phyloP scores from a whole-genome alignment of 164 flowering plant species.

The Tetracentron sinense region DNA sequence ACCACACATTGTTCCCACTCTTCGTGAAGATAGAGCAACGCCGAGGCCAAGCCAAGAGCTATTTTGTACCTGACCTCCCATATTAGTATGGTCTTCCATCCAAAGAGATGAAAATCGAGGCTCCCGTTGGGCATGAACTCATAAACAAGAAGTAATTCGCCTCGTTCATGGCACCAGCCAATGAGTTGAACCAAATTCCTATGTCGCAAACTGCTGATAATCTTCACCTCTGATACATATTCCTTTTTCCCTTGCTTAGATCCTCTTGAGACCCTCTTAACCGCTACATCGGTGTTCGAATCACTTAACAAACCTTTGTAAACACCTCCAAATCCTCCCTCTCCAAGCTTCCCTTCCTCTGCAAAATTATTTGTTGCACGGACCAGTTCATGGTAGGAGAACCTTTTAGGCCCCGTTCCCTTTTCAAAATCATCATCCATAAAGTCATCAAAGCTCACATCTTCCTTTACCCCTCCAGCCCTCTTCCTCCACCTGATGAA shows the following conservation, averaged over 20 bases:
- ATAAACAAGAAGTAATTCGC: slow-evolving; percentile 30
- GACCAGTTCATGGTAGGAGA: slow-evolving; percentile 20
- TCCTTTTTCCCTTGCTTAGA: slow-evolving; percentile 39
- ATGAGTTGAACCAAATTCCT: slow-evolving; percentile 32
- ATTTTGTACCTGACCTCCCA: slow-evolving; percentile 37
- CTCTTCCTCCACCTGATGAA: slow-evolving; percentile 4
- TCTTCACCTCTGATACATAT: slow-evolving; percentile 30
- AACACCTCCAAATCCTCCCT: slow-evolving; percentile 39
- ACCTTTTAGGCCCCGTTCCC: slow-evolving; percentile 29
- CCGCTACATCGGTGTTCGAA: slow-evolving; percentile 16
- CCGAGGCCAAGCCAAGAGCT: slow-evolving; percentile 24
- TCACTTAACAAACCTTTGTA: slow-evolving; percentile 27
- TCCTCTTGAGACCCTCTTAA: slow-evolving; percentile 27
- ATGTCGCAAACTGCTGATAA: slow-evolving; percentile 29
- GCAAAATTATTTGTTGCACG: slow-evolving; percentile 30
- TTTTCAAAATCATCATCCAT: slow-evolving; percentile 19
- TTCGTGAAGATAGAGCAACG: slow-evolving; percentile 37
- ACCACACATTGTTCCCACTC: slow-evolving; percentile 39
- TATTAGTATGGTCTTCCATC: slow-evolving; percentile 3
- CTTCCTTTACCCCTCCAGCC: not conserved
- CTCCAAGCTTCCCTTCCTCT: slow-evolving; percentile 26
- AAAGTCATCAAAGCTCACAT: not conserved
- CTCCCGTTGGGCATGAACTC: slow-evolving; percentile 42
- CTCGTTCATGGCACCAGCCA: slow-evolving; percentile 33
- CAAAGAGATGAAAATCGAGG: slow-evolving; percentile 28